Percentiles rank a stretch among this genome's conserved stretches.
Conservation (phyloP, 2,329 filamentous ascomycete species). For the Raffaelea deltoideospora region DNA sequence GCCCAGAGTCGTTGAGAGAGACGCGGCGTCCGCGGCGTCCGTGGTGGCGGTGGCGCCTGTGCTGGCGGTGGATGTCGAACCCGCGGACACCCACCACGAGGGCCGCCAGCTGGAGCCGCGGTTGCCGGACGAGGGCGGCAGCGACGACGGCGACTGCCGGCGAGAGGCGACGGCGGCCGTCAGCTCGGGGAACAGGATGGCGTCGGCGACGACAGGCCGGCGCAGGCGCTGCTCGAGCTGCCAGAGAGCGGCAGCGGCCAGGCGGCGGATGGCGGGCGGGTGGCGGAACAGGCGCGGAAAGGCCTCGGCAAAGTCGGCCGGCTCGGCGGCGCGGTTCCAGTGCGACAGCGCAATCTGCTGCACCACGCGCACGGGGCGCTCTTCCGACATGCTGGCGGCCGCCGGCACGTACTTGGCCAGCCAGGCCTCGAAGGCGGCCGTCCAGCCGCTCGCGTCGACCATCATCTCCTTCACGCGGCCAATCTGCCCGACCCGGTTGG, state of each 20-base stretch:
- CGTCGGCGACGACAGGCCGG: conserved; percentile 13
- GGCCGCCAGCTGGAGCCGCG: too few relatives aligned
- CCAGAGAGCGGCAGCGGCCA: conserved; percentile 19
- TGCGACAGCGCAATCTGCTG: conserved; percentile 12
- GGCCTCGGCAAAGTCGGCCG: conserved; percentile 10
- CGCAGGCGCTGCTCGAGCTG: conserved; percentile 14
- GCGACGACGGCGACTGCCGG: neutral
- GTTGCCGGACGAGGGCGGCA: too few relatives aligned
- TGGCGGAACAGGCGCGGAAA: conserved; percentile 10
- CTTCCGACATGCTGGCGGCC: conserved; percentile 4
- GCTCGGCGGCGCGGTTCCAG: conserved; percentile 9
- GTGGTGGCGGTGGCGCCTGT: neutral
- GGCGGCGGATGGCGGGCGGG: conserved; percentile 3
- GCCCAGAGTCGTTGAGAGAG: too few relatives aligned
- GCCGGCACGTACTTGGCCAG: neutral
- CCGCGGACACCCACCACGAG: too few relatives aligned
- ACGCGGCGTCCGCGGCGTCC: neutral
- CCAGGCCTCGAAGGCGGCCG: conserved; percentile 10
- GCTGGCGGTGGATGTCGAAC: too few relatives aligned
- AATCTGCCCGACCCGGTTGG: conserved; percentile 3
- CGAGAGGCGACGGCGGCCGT: neutral
- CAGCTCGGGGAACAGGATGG: neutral
- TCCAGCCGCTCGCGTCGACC: conserved; percentile 10
- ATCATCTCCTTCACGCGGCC: conserved; percentile 8
- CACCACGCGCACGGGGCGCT: conserved; percentile 10